These are phyloP conservation scores for Bolboschoenoplectus hybrid DNA, from an alignment of 202 grass and related monocot species.

Conservation along the genomic window DNA sequence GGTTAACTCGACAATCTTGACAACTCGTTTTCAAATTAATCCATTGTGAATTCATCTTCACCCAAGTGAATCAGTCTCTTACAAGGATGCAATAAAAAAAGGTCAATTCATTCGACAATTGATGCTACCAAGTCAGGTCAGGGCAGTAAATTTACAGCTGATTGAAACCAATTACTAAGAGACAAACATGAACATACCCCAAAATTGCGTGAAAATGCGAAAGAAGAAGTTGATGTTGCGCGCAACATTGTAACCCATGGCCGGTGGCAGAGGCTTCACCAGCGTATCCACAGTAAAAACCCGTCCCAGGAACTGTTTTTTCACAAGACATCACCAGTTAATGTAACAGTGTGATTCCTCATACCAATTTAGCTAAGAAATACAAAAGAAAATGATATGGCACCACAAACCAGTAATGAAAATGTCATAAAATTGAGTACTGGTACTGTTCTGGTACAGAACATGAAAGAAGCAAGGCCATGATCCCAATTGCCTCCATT, in stretches of 20 bases:
- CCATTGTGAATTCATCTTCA: background rate
- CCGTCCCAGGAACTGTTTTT: slow-evolving; percentile 78
- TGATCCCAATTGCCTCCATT: background rate
- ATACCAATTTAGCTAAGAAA: background rate
- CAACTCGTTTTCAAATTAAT: background rate
- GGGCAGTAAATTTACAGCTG: background rate
- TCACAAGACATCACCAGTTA: slow-evolving; percentile 23
- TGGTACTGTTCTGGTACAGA: background rate
- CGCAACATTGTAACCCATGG: slow-evolving; percentile 83
- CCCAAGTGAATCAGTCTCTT: background rate
- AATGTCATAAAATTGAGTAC: too few species aligned
- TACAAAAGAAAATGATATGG: background rate
- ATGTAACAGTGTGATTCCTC: background rate
- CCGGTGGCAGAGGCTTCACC: slow-evolving; percentile 94
- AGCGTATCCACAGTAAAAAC: slow-evolving; percentile 90
- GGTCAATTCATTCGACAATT: background rate
- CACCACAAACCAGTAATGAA: background rate
- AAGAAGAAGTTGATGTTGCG: slow-evolving; percentile 83
- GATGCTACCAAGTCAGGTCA: background rate
- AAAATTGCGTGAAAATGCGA: slow-evolving; percentile 94
- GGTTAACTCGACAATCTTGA: background rate
- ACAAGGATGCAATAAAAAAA: background rate
- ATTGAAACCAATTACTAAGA: slow-evolving; percentile 16
- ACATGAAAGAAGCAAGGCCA: background rate
- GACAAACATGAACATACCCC: slow-evolving; percentile 59